phyloP scores from a whole-genome alignment of 129 eudicot species.

The Flaveria trinervia region DNA sequence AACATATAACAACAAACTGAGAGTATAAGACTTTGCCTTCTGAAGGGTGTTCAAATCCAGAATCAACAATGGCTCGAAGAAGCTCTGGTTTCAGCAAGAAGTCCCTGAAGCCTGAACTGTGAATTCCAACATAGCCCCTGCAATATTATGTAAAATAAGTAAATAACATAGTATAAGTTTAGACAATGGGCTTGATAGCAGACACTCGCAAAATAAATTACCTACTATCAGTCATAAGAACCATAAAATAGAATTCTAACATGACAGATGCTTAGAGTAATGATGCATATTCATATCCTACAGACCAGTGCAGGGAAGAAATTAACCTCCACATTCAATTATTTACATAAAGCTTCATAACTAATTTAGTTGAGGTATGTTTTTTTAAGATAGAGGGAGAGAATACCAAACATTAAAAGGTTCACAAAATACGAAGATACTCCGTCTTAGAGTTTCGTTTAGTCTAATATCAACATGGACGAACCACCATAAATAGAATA shows the following conservation, averaged over 20 bases:
- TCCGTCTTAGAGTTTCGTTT: not conserved
- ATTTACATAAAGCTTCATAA: not conserved
- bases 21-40: slow-evolving; percentile 62
- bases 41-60: slow-evolving; percentile 96
- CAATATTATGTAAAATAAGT: slow-evolving; percentile 6
- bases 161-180: slow-evolving; percentile 5
- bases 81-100: slow-evolving; percentile 92
- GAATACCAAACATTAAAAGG: not conserved
- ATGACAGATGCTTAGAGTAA: not conserved
- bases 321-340: not conserved
- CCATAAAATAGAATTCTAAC: not conserved
- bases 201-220: not conserved
- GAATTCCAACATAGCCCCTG: slow-evolving; percentile 92
- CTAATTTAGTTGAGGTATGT: not conserved
- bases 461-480: not conserved
- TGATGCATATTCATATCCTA: not conserved
- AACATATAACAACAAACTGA: not conserved
- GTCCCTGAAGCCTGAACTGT: slow-evolving; percentile 93
- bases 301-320: not conserved
- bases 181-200: not conserved
- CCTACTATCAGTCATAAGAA: not conserved
- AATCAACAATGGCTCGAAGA: slow-evolving; percentile 83
- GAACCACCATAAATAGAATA: not conserved
- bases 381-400: not conserved
- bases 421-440: not conserved